These are phyloP conservation scores for Ogataea zsoltii DNA, from an alignment of 805 yeast species.

Conservation along the genomic window DNA sequence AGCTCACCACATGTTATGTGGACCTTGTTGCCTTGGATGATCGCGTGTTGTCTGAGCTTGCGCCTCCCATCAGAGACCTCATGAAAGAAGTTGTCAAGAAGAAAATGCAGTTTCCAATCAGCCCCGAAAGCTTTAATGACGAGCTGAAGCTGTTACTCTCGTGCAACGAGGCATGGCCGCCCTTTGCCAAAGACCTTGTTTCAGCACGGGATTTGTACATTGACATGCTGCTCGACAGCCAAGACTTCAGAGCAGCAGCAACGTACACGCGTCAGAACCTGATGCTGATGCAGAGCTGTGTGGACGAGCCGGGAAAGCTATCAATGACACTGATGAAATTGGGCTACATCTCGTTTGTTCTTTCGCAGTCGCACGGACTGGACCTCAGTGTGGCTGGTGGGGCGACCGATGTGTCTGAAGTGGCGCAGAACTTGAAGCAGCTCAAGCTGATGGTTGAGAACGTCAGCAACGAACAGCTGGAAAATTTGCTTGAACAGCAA, in stretches of 20 bases:
- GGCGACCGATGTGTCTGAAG: neutral
- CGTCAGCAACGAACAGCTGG: neutral
- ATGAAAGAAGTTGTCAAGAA: slow-evolving; percentile 17
- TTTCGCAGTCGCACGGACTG: slow-evolving; percentile 11
- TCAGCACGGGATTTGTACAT: slow-evolving; percentile 29
- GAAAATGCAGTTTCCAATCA: slow-evolving; percentile 23
- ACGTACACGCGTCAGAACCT: slow-evolving; percentile 13
- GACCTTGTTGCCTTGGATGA: slow-evolving; percentile 12
- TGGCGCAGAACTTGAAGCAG: neutral
- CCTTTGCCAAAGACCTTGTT: slow-evolving; percentile 24
- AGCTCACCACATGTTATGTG: slow-evolving; percentile 14
- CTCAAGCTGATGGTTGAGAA: neutral
- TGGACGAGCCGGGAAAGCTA: slow-evolving; percentile 22
- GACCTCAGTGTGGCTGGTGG: neutral
- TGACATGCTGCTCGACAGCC: slow-evolving; percentile 27
- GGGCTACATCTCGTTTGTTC: slow-evolving; percentile 16
- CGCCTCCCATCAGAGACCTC: slow-evolving; percentile 7
- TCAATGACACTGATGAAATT: slow-evolving; percentile 19
- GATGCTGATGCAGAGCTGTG: slow-evolving; percentile 18
- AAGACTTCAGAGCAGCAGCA: slow-evolving; percentile 23
- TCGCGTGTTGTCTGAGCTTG: slow-evolving; percentile 3
- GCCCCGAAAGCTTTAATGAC: slow-evolving; percentile 22
- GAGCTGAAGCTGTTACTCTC: slow-evolving; percentile 24
- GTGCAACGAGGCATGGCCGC: slow-evolving; percentile 32
- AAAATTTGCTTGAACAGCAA: slow-evolving; percentile 6